These are phyloP conservation scores for Populus pruinosa DNA, from an alignment of 345 rosid genomes.

Conservation along the genomic window DNA sequence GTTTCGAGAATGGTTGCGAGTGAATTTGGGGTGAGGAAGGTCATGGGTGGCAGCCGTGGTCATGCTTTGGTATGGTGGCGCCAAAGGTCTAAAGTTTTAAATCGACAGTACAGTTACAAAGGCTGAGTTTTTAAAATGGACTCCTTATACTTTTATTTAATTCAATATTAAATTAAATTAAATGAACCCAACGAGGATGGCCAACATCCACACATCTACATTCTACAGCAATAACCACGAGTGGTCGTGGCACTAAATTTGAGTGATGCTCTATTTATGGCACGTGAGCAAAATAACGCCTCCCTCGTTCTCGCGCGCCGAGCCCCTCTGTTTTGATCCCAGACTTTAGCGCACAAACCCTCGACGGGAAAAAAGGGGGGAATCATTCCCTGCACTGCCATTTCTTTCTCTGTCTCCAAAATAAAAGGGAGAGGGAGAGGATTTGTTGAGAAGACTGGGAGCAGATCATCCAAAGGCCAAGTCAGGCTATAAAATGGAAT, in stretches of 20 bases:
- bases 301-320: neutral
- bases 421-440: neutral
- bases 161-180: no score
- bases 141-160: no score
- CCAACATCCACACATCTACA: no score
- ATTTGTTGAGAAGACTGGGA: neutral
- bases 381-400: neutral
- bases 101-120: no score
- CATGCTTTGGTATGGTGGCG: neutral
- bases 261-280: no score
- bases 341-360: slow-evolving; percentile 13
- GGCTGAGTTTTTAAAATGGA: no score
- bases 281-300: no score
- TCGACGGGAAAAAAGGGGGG: neutral
- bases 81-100: neutral
- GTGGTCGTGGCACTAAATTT: no score
- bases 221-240: no score
- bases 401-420: neutral
- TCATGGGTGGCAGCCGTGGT: slow-evolving; percentile 28
- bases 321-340: slow-evolving; percentile 18
- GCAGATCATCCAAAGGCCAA: slow-evolving; percentile 3
- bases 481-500: slow-evolving; percentile 12
- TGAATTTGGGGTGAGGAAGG: slow-evolving; percentile 35
- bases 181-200: no score
- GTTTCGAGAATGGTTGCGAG: slow-evolving; percentile 46